These are phyloP conservation scores for Rostrohypoxylon terebratum DNA, from an alignment of 495 filamentous ascomycete genomes.

Conservation along the genomic window DNA sequence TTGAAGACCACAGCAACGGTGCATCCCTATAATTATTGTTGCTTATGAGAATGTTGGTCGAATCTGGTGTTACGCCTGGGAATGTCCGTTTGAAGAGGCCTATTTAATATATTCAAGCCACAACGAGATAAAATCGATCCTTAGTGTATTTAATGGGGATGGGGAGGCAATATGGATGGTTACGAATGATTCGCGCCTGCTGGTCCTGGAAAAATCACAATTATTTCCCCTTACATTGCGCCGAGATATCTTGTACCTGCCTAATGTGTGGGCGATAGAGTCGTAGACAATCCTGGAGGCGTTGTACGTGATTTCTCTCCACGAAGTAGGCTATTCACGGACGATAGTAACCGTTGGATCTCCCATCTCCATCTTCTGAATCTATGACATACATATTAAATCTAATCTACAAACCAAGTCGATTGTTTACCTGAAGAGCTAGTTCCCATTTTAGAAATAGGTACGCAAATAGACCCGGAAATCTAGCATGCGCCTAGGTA, in stretches of 20 bases:
- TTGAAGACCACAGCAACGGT: slow-evolving; percentile 60
- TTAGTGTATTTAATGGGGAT: neutral
- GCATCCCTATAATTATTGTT: slow-evolving; percentile 26
- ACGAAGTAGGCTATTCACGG: too few species aligned
- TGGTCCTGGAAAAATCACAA: neutral
- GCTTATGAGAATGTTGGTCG: neutral
- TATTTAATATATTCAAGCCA: neutral
- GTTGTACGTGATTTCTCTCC: neutral
- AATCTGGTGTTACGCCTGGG: neutral
- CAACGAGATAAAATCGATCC: neutral
- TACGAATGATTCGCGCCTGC: neutral
- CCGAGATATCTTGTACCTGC: slow-evolving; percentile 6
- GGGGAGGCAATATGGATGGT: neutral
- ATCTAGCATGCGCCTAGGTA: too few species aligned
- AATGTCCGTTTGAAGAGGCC: neutral
- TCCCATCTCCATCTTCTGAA: too few species aligned
- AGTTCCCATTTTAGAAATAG: neutral
- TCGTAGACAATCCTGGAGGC: too few species aligned
- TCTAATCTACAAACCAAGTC: neutral
- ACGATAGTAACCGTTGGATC: too few species aligned
- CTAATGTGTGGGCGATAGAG: neutral
- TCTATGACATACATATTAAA: neutral
- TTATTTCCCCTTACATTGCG: neutral
- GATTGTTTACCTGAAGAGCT: neutral
- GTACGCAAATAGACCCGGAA: neutral